Base-by-base conservation (phyloP, 2,329 filamentous ascomycete genomes). In the Colletotrichum graminicola region DNA sequence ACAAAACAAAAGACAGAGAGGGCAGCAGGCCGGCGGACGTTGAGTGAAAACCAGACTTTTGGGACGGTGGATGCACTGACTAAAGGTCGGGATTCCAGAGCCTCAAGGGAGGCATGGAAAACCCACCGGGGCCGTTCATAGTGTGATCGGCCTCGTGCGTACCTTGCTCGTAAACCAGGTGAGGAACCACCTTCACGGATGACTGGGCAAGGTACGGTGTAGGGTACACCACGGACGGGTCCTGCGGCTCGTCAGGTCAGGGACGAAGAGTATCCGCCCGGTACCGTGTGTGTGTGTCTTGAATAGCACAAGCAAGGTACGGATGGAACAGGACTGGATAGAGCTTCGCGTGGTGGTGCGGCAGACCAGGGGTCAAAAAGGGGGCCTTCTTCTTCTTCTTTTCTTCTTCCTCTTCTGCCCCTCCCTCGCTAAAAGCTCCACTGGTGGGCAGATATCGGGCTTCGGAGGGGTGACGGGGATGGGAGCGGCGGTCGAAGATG, bases 21-120 rank as follows among this genome's bases (percentile, higher is more conserved):
- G 4, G 21, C 45, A 47, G 39, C 23, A 59, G 43, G 41, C 34
- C 14, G 39, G 65, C 43, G 64, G 52, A 49, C 51, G 32, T n/a
- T 59, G 39, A 56, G 52, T 39, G 54, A 66, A 72, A 59, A 69
- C 69, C 69, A 69, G 32, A 55, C 69, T 69, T 62, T 71, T 71
- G 66, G 61, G 67, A 65, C 62, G 45, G 66, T 72, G 66, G 70
- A 71, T 72, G 67, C 66, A 71, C 61, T 71, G 70, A 72, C 70
- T 72, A 71, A 72, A 64, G 66, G 70, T 57, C 66, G 62, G 70
- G 67, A 72, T 62, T 62, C 43, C 56, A 62, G 66, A 72, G 67
- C 66, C 66, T 72, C 70, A 59, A 62, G 61, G 66, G 71, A 62
- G 61, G 56, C 70, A 72, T 71, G 69, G 69, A 47, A 72, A 72